Percentiles rank a stretch among this genome's conserved stretches.
These are phyloP conservation scores for Mortierella antarctica DNA, from an alignment of 192 early-diverging fungal genomes.

Conservation along the genomic window DNA sequence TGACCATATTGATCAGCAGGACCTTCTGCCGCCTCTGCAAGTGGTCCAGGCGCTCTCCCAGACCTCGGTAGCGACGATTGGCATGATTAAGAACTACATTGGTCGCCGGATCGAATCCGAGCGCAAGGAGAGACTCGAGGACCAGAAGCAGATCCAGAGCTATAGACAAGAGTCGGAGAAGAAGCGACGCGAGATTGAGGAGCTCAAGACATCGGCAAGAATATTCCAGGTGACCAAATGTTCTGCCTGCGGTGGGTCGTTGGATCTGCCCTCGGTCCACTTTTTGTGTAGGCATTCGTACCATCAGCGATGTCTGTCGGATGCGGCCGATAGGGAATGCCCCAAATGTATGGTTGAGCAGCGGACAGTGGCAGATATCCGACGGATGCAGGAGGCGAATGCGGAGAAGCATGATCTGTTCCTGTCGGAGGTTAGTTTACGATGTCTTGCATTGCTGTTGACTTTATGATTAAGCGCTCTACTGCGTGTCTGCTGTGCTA, in stretches of 20 bases:
- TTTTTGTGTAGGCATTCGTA: conserved; percentile 97
- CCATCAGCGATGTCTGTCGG: conserved; percentile 81
- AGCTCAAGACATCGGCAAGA: conserved; percentile 75
- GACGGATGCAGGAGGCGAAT: conserved; percentile 79
- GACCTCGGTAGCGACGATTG: conserved; percentile 86
- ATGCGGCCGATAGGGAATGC: conserved; percentile 68
- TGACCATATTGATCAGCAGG: conserved; percentile 85
- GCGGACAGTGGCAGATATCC: conserved; percentile 83
- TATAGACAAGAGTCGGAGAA: conserved; percentile 85
- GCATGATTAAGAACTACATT: conserved; percentile 88
- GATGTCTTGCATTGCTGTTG: neutral
- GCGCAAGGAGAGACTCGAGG: conserved; percentile 70
- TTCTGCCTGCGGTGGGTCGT: conserved; percentile 70
- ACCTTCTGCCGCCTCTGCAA: conserved; percentile 89
- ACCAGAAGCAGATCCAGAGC: conserved; percentile 74
- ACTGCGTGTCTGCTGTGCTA: neutral
- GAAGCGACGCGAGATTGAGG: conserved; percentile 83
- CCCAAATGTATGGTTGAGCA: conserved; percentile 89
- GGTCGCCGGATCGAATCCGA: conserved; percentile 81
- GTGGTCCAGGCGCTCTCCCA: conserved; percentile 88
- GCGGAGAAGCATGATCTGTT: conserved; percentile 86
- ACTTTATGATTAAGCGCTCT: neutral
- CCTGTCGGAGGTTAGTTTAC: conserved; percentile 69
- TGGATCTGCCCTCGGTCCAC: conserved; percentile 93
- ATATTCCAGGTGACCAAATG: conserved; percentile 87